Evolutionary conservation across 1,284 basidiomycete genomes (phyloP).

Genomic region (Meripilus lineatus): DNA sequence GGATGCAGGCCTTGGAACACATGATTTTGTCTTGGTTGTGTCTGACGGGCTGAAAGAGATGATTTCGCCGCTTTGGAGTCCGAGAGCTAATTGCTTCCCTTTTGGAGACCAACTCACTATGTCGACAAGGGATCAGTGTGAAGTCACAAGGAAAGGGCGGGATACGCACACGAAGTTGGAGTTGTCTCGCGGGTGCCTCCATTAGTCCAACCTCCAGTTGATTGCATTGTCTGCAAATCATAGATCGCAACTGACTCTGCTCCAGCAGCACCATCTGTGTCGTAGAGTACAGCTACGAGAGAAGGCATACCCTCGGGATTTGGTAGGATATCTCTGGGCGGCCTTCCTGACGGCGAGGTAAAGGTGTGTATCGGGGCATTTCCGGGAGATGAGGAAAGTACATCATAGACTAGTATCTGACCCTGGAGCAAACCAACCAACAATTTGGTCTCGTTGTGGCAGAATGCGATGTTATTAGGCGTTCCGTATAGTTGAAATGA

Average conservation of each 20-base stretch:
- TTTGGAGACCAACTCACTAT: constrained; percentile 82
- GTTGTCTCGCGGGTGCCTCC: constrained; percentile 42
- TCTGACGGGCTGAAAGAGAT: constrained; percentile 63
- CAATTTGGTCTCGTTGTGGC: constrained; percentile 52
- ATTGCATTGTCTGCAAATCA: constrained; percentile 45
- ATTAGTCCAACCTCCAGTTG: constrained; percentile 60
- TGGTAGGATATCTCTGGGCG: constrained; percentile 50
- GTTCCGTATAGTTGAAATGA: constrained; percentile 40
- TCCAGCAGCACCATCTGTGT: constrained; percentile 32
- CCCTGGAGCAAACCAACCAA: constrained; percentile 57
- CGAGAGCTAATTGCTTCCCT: constrained; percentile 81
- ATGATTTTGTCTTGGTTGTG: constrained; percentile 49
- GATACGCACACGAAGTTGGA: constrained; percentile 51
- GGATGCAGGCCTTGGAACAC: constrained; percentile 51
- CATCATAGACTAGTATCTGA: constrained; percentile 53
- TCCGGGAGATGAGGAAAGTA: constrained; percentile 40
- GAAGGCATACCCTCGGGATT: constrained; percentile 64
- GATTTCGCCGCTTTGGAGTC: constrained; percentile 67
- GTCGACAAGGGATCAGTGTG: constrained; percentile 9
- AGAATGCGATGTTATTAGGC: constrained; percentile 50
- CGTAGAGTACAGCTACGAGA: constrained; percentile 55
- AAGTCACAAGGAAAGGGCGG: constrained; percentile 6
- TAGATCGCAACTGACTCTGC: constrained; percentile 48
- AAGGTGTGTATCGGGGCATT: constrained; percentile 44
- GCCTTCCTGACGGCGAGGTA: constrained; percentile 35